These are phyloP conservation scores for Striga asiatica DNA, from an alignment of 257 asterid genomes.

Conservation along the genomic window DNA sequence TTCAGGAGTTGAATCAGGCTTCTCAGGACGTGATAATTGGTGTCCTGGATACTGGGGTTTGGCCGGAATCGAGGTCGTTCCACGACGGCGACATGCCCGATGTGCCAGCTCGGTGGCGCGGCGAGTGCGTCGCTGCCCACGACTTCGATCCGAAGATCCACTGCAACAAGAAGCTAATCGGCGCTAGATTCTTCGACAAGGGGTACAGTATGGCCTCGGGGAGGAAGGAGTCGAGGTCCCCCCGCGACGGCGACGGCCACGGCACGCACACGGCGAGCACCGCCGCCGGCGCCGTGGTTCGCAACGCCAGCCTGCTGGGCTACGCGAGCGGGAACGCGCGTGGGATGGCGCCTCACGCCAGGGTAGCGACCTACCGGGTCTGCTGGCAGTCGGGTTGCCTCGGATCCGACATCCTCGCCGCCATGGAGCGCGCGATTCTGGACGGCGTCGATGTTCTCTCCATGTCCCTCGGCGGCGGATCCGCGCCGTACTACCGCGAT, in stretches of 20 bases:
- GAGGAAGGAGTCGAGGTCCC: constrained; percentile 12
- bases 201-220: constrained; percentile 15
- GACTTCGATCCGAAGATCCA: constrained; percentile 24
- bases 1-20: constrained; percentile 25
- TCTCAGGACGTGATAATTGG: constrained; percentile 29
- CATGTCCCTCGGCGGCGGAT: constrained; percentile 44
- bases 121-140: constrained; percentile 18
- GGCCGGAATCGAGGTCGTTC: constrained; percentile 31
- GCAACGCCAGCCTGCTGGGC: constrained; percentile 24
- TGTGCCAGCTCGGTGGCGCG: constrained; percentile 27
- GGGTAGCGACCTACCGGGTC: constrained; percentile 51
- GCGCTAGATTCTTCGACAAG: constrained; percentile 24
- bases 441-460: constrained; percentile 63
- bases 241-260: constrained; percentile 54
- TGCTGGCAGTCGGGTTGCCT: constrained; percentile 43
- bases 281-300: constrained; percentile 31
- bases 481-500: constrained; percentile 29
- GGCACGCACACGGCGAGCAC: constrained; percentile 63
- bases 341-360: constrained; percentile 57
- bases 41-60: constrained; percentile 31
- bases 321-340: constrained; percentile 49
- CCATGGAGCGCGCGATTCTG: constrained; percentile 48
- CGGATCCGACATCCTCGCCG: constrained; percentile 50
- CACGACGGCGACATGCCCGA: constrained; percentile 17
- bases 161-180: constrained; percentile 30